These are phyloP conservation scores for Leccinum subfulvum DNA, from an alignment of 1,284 basidiomycete genomes.

Conservation along the genomic window DNA sequence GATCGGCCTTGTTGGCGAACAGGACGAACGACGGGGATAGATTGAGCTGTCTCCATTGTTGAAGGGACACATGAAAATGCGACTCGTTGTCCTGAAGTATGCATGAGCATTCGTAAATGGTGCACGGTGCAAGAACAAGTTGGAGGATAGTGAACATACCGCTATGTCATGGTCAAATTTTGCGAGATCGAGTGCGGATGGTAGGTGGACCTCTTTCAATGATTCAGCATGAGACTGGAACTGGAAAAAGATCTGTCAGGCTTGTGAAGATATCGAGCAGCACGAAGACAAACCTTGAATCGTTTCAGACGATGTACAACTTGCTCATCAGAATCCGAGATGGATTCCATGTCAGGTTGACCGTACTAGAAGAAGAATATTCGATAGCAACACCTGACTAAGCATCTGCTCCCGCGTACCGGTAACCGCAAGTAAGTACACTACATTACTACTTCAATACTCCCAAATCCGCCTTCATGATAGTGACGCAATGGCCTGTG, in stretches of 20 bases:
- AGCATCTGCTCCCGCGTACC: neutral
- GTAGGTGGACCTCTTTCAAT: slow-evolving; percentile 70
- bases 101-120: neutral
- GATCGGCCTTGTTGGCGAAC: slow-evolving; percentile 60
- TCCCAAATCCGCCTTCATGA: too few species aligned
- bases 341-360: slow-evolving; percentile 10
- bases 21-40: slow-evolving; percentile 73
- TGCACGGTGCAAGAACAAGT: neutral
- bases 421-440: too few species aligned
- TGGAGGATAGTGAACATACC: slow-evolving; percentile 36
- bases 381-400: neutral
- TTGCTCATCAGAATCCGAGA: slow-evolving; percentile 21
- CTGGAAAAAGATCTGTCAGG: slow-evolving; percentile 35
- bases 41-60: slow-evolving; percentile 78
- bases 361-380: neutral
- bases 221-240: slow-evolving; percentile 70
- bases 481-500: too few species aligned
- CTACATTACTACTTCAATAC: too few species aligned
- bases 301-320: slow-evolving; percentile 38
- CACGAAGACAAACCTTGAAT: slow-evolving; percentile 39
- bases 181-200: slow-evolving; percentile 57
- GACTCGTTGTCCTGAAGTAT: slow-evolving; percentile 64
- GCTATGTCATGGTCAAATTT: slow-evolving; percentile 60
- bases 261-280: neutral
- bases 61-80: slow-evolving; percentile 67